Evolutionary conservation across 352 stramenopile species (phyloP), one percentile per base, ranked within the genome.

Genomic region (Phytophthora aleatoria): DNA sequence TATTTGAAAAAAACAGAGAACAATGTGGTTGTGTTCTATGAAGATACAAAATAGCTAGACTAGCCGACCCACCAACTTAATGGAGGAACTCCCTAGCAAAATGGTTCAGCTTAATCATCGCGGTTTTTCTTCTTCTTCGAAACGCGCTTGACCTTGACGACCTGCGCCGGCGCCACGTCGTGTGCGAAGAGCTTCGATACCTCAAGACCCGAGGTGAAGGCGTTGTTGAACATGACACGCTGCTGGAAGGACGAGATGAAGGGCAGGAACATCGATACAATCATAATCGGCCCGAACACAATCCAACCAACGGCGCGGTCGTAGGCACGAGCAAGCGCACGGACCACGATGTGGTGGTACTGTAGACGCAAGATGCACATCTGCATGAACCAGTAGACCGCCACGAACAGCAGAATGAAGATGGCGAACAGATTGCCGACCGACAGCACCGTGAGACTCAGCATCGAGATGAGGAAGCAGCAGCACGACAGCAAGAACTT

Each of bases 91-190:
- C 26, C 20, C 49, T 53, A 55, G 50, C 52, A 64, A 38, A 24
- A 30, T 43, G 39, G 13, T 33, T 58, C 53, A 26, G 50, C 56
- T 73, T 81, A 93, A 49, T 95, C 83, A 45, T 96, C 85, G 52
- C 79, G 73, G 72, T 80, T 93, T 74, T 96, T 96, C 81, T 95
- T 94, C 72, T 96, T 94, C 77, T 96, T 96, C 35, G 89, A 86
- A 30, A 92, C 77, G 31, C 82, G 82, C 78, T 96, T 96, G 41
- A 92, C 83, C 76, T 94, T 96, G 59, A 94, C 83, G 16, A 92
- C 81, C 61, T 92, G 84, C 26, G 81, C 71, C 20, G 85, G 83
- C 2, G 85, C 85, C 57, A 91, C 87, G 35, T 96, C 87, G 74
- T 96, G 85, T 16, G 87, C 77, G 61, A 96, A 94, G 31, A 96